Conservation (phyloP, 352 stramenopile species). For the Pythium scleroteichum region DNA sequence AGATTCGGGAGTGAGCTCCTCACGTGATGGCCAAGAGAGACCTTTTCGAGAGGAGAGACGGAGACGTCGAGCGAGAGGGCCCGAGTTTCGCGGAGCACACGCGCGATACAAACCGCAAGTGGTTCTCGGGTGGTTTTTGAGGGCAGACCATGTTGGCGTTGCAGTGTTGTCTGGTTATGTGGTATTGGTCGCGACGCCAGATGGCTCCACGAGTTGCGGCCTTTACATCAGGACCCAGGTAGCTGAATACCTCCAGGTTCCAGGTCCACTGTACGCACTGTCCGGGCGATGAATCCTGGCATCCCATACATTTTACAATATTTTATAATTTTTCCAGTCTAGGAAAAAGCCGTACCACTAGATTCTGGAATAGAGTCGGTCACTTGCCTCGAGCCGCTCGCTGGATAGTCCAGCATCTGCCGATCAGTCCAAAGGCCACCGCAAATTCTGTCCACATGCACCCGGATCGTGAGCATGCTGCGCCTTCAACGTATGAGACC, state of each 20-base stretch:
- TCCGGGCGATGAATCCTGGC: background rate
- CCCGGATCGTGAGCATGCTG: background rate
- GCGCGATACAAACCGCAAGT: constrained; percentile 25
- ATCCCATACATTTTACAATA: constrained; percentile 4
- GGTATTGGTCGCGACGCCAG: background rate
- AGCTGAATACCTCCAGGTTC: background rate
- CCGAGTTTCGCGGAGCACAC: background rate
- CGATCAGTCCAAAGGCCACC: background rate
- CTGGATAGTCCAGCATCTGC: constrained; percentile 1
- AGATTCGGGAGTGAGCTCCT: constrained; percentile 20
- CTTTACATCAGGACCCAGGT: constrained; percentile 8
- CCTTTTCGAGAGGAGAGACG: background rate
- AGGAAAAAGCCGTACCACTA: constrained; percentile 6
- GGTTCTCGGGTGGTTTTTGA: constrained; percentile 7
- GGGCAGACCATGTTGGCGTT: background rate
- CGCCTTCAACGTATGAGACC: background rate
- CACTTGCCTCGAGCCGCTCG: background rate
- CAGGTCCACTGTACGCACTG: constrained; percentile 10
- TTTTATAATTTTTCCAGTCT: constrained; percentile 1
- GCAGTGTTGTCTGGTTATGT: background rate
- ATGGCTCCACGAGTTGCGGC: background rate
- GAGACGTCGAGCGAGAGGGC: background rate
- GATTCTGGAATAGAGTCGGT: constrained; percentile 20
- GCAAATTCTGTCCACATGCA: constrained; percentile 2
- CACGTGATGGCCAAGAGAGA: background rate